Evolutionary conservation across 768 basidiomycete species (phyloP), one percentile per base, ranked within the genome.

Genomic region (Hortiboletus campestris): DNA sequence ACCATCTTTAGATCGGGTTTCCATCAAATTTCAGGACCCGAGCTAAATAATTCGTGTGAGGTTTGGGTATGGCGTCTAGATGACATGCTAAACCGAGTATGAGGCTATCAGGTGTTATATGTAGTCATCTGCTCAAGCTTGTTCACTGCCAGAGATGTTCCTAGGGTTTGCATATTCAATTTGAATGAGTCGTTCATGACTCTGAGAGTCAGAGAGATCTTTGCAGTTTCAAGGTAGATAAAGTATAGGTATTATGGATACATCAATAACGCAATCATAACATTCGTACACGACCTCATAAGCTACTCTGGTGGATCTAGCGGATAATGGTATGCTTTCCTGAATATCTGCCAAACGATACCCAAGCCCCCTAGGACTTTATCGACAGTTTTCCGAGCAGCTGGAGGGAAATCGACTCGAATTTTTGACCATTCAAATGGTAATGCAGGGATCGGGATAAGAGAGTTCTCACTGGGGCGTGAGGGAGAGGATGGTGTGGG

Each of bases 241-340:
- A 25, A 25, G 25, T 25, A 25, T 25, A 25, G 25, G 25, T 25
- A 25, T 6, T 63, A 59, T 7, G 31, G 43, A 66, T 60, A 63
- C 58, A 65, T 28, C 38, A 36, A 45, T 25, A 46, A 46, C 12
- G 17, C 43, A 39, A 48, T 45, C 28, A 54, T 35, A 59, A 39
- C 41, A 56, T 38, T 56, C 51, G 51, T 55, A 59, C 48, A 60
- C 38, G 17, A 20, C 25, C 19, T 49, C 2, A 25, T 16, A 16
- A 46, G 35, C 35, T 10, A n/a, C 67, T 61, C 64, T 16, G 71
- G 72, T 22, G 71, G 71, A 55, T 72, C 72, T 14, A 72, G 62
- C 35, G 71, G 71, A 53, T 72, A 72, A 57, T 72, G 71, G 36
- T 72, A 72, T 31, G 45, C 67, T 58, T 60, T 72, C 55, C 69